Percentiles rank a stretch among this genome's conserved stretches.
phyloP scores from a whole-genome alignment of 2,329 filamentous ascomycete species.

The Amesomyces nigricolor region DNA sequence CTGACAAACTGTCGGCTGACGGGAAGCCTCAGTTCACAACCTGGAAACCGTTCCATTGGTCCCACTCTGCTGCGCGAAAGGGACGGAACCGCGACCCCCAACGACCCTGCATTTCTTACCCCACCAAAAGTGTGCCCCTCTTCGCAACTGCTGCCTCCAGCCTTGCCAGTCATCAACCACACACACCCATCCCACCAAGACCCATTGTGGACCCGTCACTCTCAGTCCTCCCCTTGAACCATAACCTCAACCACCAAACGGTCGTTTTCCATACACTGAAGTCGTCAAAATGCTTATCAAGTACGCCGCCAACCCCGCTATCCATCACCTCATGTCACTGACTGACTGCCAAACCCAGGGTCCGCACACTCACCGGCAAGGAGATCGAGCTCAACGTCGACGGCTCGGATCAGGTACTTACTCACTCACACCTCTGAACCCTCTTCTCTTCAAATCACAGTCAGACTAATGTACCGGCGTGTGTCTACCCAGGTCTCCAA shows the following conservation, averaged over 20 bases:
- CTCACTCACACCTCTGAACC: background rate
- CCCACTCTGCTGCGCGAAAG: background rate
- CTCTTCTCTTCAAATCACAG: background rate
- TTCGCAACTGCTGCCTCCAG: background rate
- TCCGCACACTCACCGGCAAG: slow-evolving; percentile 95
- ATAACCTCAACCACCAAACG: too few relatives aligned
- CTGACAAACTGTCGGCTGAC: too few relatives aligned
- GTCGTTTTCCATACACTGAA: background rate
- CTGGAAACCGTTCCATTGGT: background rate
- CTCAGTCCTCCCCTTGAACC: too few relatives aligned
- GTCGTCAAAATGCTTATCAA: slow-evolving; percentile 46
- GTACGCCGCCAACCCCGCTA: slow-evolving; percentile 31
- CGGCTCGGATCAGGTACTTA: slow-evolving; percentile 78
- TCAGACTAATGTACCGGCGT: too few relatives aligned
- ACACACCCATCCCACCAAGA: too few relatives aligned
- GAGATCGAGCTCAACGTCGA: slow-evolving; percentile 99
- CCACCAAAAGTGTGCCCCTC: background rate
- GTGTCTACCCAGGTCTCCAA: slow-evolving; percentile 58
- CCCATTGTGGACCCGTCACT: too few relatives aligned
- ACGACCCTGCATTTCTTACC: background rate
- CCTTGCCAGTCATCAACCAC: background rate
- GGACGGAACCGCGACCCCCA: background rate
- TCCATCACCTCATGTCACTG: background rate
- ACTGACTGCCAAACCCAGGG: slow-evolving; percentile 48
- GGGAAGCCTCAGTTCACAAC: too few relatives aligned